Percentiles rank a stretch among this genome's conserved stretches.
Evolutionary conservation across 2,329 filamentous ascomycete species (phyloP).

Genomic region (Cordyceps militaris): DNA sequence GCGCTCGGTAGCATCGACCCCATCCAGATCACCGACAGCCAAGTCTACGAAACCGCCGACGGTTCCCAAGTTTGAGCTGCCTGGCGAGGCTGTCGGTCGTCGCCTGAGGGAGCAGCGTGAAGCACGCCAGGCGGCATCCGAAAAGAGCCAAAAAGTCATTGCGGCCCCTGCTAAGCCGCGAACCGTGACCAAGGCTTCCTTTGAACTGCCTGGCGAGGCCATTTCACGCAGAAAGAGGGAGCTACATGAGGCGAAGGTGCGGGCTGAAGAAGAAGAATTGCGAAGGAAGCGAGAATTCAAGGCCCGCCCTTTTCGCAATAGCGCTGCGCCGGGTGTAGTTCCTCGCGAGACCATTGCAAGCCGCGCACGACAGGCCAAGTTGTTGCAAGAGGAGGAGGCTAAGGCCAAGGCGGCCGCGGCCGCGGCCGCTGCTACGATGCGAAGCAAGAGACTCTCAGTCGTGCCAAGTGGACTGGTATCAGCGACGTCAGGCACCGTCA

Average conservation of each 20-base stretch:
- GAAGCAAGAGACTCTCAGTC: constrained; percentile 19
- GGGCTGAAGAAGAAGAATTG: constrained; percentile 53
- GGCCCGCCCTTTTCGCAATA: constrained; percentile 47
- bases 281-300: constrained; percentile 57
- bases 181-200: constrained; percentile 46
- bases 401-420: constrained; percentile 15
- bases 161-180: constrained; percentile 39
- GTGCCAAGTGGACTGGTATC: constrained; percentile 21
- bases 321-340: constrained; percentile 31
- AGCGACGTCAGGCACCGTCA: constrained; percentile 19
- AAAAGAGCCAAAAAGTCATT: constrained; percentile 27
- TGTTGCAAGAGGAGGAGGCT: constrained; percentile 23
- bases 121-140: constrained; percentile 38
- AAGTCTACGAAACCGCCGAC: constrained; percentile 51
- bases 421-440: constrained; percentile 8
- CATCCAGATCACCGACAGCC: constrained; percentile 9
- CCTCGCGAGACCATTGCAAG: constrained; percentile 54
- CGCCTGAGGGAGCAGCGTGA: constrained; percentile 53
- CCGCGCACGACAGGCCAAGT: constrained; percentile 44
- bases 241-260: constrained; percentile 47
- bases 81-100: constrained; percentile 53
- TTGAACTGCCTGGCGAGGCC: constrained; percentile 58
- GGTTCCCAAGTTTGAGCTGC: constrained; percentile 52
- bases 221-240: constrained; percentile 50
- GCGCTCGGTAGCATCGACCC: background rate